Conservation (phyloP, 2,329 filamentous ascomycete genomes). For the Colletotrichum sublineola region DNA sequence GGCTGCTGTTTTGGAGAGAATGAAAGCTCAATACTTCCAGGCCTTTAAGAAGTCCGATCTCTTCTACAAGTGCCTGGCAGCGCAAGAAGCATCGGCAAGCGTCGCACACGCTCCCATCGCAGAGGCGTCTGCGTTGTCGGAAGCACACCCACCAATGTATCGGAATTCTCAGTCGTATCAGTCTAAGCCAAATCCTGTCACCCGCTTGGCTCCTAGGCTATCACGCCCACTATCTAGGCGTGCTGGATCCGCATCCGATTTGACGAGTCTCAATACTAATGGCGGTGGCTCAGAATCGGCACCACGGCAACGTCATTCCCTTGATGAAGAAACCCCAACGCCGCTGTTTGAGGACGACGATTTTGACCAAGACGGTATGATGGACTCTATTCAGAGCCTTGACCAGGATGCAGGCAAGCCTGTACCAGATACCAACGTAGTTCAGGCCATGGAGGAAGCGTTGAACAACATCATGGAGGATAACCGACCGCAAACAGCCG, state of each 20-base stretch:
- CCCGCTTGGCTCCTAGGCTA: conserved; percentile 60
- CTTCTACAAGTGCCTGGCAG: conserved; percentile 95
- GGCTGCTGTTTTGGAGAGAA: conserved; percentile 84
- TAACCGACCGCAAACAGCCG: conserved; percentile 69
- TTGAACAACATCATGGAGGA: conserved; percentile 93
- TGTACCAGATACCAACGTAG: conserved; percentile 80
- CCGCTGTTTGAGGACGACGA: conserved; percentile 88
- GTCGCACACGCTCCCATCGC: conserved; percentile 23
- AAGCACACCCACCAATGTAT: conserved; percentile 32
- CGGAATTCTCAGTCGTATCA: conserved; percentile 55
- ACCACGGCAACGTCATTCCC: conserved; percentile 69
- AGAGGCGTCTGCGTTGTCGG: conserved; percentile 18
- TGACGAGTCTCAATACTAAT: conserved; percentile 56
- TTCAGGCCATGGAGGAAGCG: conserved; percentile 93
- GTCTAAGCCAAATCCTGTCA: conserved; percentile 59
- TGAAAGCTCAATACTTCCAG: conserved; percentile 84
- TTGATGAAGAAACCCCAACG: conserved; percentile 70
- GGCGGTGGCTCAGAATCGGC: conserved; percentile 57
- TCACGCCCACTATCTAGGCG: conserved; percentile 57
- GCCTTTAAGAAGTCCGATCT: conserved; percentile 93
- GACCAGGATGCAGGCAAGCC: conserved; percentile 76
- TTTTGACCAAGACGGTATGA: conserved; percentile 76
- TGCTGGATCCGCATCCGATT: conserved; percentile 63
- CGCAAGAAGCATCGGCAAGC: conserved; percentile 76
- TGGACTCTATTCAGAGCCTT: conserved; percentile 81